Conservation (phyloP, 202 grass and related monocot genomes). For the Setaria italica region DNA sequence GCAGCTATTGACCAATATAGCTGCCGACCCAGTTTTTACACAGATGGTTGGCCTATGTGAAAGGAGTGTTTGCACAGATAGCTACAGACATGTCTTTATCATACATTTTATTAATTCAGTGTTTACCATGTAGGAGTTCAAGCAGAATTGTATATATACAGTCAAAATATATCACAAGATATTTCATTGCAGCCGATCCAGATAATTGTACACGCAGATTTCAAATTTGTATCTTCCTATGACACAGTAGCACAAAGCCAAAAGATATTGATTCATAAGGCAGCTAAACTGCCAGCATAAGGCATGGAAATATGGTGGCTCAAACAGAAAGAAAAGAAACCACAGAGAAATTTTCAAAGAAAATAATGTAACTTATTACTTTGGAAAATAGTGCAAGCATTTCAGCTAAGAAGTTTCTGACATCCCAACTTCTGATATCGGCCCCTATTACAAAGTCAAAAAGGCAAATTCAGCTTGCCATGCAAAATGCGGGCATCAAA, state of each 20-base stretch:
- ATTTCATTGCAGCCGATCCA: background rate
- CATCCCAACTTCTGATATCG: constrained; percentile 37
- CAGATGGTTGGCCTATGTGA: constrained; percentile 35
- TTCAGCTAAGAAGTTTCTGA: constrained; percentile 41
- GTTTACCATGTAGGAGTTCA: constrained; percentile 32
- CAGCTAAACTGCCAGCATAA: background rate
- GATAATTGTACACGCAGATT: background rate
- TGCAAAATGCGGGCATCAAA: constrained; percentile 31
- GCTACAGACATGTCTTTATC: background rate
- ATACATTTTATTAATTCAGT: background rate
- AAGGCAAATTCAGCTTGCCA: constrained; percentile 38
- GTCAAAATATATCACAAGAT: constrained; percentile 5
- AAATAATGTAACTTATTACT: constrained; percentile 33
- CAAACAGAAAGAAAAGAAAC: background rate
- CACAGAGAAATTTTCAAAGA: background rate
- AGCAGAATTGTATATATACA: constrained; percentile 36
- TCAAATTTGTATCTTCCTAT: background rate
- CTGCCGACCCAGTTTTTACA: constrained; percentile 3
- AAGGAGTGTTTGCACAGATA: constrained; percentile 35
- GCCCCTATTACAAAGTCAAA: constrained; percentile 46
- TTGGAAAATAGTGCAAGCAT: constrained; percentile 4
- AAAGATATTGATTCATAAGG: background rate
- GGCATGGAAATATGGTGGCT: constrained; percentile 22
- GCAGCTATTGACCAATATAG: background rate
- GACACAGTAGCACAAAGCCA: background rate